phyloP scores from a whole-genome alignment of 441 rosid genomes.

The Adansonia grandidieri region DNA sequence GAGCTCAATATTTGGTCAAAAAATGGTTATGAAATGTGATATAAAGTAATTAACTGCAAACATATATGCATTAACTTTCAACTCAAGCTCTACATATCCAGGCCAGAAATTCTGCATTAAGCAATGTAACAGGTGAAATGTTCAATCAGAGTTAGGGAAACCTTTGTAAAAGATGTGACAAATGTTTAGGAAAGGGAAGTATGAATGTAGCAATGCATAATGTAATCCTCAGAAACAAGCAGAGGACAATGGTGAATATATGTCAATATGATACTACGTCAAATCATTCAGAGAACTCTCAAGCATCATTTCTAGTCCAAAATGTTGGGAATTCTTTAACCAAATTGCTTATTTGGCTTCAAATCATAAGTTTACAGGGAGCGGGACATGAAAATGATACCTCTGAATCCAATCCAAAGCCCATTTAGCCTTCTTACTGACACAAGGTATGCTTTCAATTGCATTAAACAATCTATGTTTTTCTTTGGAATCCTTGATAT shows the following conservation, averaged over 20 bases:
- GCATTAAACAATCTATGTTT: slow-evolving; percentile 87
- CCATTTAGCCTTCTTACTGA: slow-evolving; percentile 83
- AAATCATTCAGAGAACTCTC: neutral
- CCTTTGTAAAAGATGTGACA: neutral
- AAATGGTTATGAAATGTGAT: neutral
- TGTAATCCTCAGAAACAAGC: neutral
- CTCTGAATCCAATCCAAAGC: slow-evolving; percentile 82
- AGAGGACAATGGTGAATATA: neutral
- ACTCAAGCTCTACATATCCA: neutral
- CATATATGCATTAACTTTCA: slow-evolving; percentile 1
- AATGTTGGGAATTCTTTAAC: neutral
- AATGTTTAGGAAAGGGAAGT: neutral
- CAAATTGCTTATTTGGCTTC: neutral
- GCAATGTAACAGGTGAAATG: neutral
- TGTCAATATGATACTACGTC: neutral
- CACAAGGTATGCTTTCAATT: slow-evolving; percentile 77
- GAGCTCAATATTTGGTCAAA: neutral
- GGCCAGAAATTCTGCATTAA: neutral
- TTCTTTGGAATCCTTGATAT: slow-evolving; percentile 77
- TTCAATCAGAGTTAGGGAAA: neutral
- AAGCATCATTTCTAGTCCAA: neutral
- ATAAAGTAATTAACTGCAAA: neutral
- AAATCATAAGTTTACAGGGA: neutral
- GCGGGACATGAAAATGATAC: slow-evolving; percentile 35
- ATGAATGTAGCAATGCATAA: neutral